Percentiles rank a stretch among this genome's conserved stretches.
phyloP scores from a whole-genome alignment of 2,329 filamentous ascomycete species.

The Cladosporium sp. region DNA sequence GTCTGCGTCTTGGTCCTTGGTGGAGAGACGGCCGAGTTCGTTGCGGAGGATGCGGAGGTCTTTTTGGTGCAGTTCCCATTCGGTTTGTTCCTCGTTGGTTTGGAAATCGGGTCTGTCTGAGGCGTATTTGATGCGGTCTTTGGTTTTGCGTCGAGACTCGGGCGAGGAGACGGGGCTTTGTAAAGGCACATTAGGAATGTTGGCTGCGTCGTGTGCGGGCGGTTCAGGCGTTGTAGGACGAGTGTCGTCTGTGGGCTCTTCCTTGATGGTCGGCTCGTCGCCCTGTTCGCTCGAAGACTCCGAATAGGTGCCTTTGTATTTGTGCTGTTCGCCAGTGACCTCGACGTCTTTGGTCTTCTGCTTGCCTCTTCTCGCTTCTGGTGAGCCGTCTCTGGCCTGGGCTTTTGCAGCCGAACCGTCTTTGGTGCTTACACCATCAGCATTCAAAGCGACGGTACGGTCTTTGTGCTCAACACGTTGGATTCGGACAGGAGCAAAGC shows the following conservation, averaged over 20 bases:
- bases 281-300: constrained; percentile 35
- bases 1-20: constrained; percentile 39
- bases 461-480: constrained; percentile 53
- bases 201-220: constrained; percentile 10
- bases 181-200: constrained; percentile 21
- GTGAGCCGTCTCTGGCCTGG: constrained; percentile 1
- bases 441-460: constrained; percentile 47
- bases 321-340: constrained; percentile 37
- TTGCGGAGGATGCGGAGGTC: constrained; percentile 43
- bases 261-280: constrained; percentile 43
- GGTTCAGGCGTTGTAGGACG: constrained; percentile 20
- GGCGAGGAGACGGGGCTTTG: constrained; percentile 31
- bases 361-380: constrained; percentile 35
- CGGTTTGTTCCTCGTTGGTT: constrained; percentile 49
- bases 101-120: constrained; percentile 41
- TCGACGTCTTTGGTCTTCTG: constrained; percentile 38
- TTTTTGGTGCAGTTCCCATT: constrained; percentile 45
- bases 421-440: constrained; percentile 28
- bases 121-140: constrained; percentile 20
- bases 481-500: constrained; percentile 51
- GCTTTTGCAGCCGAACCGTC: constrained; percentile 18
- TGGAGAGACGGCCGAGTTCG: constrained; percentile 41
- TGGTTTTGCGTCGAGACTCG: constrained; percentile 28
- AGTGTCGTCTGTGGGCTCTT: constrained; percentile 45
- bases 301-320: constrained; percentile 43